These are phyloP conservation scores for Sclerotinia borealis DNA, from an alignment of 2,329 filamentous ascomycete genomes.

Conservation along the genomic window DNA sequence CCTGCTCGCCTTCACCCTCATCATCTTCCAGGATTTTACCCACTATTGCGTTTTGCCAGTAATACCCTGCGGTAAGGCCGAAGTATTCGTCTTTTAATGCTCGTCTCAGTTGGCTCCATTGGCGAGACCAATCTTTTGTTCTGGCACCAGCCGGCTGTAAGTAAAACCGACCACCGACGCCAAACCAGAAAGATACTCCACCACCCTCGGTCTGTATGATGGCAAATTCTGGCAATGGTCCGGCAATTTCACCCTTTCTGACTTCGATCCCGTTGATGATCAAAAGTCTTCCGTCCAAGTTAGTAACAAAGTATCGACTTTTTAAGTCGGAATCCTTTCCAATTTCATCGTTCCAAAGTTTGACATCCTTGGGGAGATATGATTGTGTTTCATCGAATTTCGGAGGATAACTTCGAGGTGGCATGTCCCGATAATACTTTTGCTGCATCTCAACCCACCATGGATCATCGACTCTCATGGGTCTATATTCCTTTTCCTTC, in stretches of 20 bases:
- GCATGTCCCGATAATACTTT: constrained; percentile 17
- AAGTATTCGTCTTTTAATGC: background rate
- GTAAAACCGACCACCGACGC: constrained; percentile 20
- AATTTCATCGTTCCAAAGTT: constrained; percentile 21
- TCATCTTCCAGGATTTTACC: constrained; percentile 1
- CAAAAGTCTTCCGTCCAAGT: constrained; percentile 24
- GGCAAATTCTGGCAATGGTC: constrained; percentile 29
- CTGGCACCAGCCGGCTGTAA: constrained; percentile 1
- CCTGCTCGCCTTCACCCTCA: constrained; percentile 10
- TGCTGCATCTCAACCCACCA: constrained; percentile 25
- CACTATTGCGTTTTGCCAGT: constrained; percentile 23
- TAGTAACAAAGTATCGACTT: constrained; percentile 27
- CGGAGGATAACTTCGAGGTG: constrained; percentile 20
- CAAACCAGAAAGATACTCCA: constrained; percentile 29
- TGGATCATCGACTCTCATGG: constrained; percentile 20
- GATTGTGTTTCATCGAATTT: background rate
- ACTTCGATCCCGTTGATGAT: constrained; percentile 28
- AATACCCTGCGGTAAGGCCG: constrained; percentile 17
- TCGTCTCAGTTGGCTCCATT: constrained; percentile 21
- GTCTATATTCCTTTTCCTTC: constrained; percentile 1
- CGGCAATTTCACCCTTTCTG: constrained; percentile 25
- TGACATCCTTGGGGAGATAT: constrained; percentile 18
- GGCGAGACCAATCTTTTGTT: background rate
- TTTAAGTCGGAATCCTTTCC: constrained; percentile 17
- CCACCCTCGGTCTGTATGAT: constrained; percentile 26